Percentiles rank a stretch among this genome's conserved stretches.
phyloP scores from a whole-genome alignment of 1,284 basidiomycete species.

The Ustilago lituana region DNA sequence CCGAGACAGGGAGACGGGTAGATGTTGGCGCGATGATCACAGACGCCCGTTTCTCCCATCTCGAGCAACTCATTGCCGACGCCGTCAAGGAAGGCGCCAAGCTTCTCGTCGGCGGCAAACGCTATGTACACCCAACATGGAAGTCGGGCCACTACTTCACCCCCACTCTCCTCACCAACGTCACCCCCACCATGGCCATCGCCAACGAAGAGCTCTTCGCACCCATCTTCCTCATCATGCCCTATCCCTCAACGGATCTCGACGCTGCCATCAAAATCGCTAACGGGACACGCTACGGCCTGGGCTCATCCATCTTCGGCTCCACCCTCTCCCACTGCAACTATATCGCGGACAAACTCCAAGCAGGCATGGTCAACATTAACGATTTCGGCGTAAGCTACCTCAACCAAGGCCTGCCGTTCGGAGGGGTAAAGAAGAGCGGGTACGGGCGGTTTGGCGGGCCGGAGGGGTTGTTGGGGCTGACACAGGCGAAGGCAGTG shows the following conservation, averaged over 20 bases:
- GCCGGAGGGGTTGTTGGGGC: constrained; percentile 84
- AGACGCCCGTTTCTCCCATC: constrained; percentile 74
- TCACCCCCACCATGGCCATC: constrained; percentile 70
- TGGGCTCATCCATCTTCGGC: constrained; percentile 97
- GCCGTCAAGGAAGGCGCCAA: constrained; percentile 80
- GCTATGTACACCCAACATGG: constrained; percentile 75
- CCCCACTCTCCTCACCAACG: constrained; percentile 86
- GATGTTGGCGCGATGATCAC: constrained; percentile 86
- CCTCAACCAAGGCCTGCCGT: constrained; percentile 88
- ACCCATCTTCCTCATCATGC: constrained; percentile 62
- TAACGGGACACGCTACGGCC: constrained; percentile 84
- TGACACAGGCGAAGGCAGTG: constrained; percentile 88
- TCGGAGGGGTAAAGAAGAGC: constrained; percentile 81
- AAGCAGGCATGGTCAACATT: constrained; percentile 95
- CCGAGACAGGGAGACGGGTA: constrained; percentile 56
- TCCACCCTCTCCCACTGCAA: constrained; percentile 79
- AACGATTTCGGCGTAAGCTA: constrained; percentile 91
- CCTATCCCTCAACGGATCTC: constrained; percentile 74
- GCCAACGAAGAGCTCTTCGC: constrained; percentile 63
- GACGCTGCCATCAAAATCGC: constrained; percentile 86
- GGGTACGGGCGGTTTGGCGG: constrained; percentile 70
- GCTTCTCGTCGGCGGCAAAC: constrained; percentile 76
- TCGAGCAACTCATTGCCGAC: constrained; percentile 77
- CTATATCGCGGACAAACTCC: constrained; percentile 78
- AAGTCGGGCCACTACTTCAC: constrained; percentile 79